phyloP scores from a whole-genome alignment of 2,329 filamentous ascomycete species.

The Sclerotinia minor region DNA sequence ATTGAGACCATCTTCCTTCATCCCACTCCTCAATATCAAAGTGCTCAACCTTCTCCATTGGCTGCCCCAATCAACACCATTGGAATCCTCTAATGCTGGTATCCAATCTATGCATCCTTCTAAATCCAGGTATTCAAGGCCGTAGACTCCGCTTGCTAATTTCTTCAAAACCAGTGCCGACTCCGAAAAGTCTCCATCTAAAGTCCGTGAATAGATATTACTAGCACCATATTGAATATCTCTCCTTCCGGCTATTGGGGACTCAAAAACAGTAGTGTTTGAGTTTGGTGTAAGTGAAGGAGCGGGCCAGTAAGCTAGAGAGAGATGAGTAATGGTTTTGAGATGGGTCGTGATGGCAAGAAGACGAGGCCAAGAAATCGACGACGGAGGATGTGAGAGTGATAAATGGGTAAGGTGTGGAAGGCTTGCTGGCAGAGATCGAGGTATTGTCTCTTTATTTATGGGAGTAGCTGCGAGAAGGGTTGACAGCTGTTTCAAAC shows the following conservation, averaged over 20 bases:
- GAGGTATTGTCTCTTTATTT: slow-evolving; percentile 26
- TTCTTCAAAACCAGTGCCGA: slow-evolving; percentile 56
- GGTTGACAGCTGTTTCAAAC: slow-evolving; percentile 52
- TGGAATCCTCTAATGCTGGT: slow-evolving; percentile 12
- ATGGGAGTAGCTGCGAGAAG: slow-evolving; percentile 23
- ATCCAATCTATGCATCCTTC: slow-evolving; percentile 60
- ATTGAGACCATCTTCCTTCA: not conserved
- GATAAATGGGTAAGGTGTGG: slow-evolving; percentile 62
- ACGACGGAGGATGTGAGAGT: slow-evolving; percentile 47
- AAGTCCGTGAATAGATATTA: slow-evolving; percentile 56
- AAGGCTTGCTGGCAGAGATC: slow-evolving; percentile 40
- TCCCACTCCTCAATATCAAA: slow-evolving; percentile 21
- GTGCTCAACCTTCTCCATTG: slow-evolving; percentile 34
- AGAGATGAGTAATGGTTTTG: slow-evolving; percentile 58
- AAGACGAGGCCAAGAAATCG: slow-evolving; percentile 59
- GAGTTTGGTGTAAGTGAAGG: slow-evolving; percentile 59
- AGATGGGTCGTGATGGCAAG: slow-evolving; percentile 55
- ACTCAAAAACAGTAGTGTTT: slow-evolving; percentile 49
- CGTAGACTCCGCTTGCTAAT: slow-evolving; percentile 56
- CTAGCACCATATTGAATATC: slow-evolving; percentile 56
- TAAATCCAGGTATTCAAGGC: slow-evolving; percentile 61
- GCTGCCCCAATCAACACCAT: slow-evolving; percentile 36
- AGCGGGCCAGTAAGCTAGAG: slow-evolving; percentile 62
- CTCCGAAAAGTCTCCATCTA: slow-evolving; percentile 62
- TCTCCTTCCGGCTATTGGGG: slow-evolving; percentile 43